phyloP scores from a whole-genome alignment of 371 early-diverging fungal species.

The Sporodiniella umbellata region DNA sequence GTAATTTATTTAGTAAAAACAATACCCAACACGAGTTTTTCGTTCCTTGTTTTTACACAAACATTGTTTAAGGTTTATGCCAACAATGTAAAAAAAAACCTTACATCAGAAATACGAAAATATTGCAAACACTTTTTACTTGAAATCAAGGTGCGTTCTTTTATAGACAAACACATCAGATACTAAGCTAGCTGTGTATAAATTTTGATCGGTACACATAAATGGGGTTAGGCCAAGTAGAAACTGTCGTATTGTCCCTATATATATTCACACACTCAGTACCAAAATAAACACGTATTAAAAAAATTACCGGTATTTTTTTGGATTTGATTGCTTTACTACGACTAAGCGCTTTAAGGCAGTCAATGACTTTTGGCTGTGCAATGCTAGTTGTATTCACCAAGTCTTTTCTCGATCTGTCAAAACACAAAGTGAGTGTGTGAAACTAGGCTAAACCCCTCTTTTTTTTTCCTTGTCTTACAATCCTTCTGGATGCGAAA shows the following conservation, averaged over 20 bases:
- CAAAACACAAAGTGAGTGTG: neutral
- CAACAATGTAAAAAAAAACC: too few relatives aligned
- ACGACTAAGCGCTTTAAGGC: neutral
- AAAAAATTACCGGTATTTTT: neutral
- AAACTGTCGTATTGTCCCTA: neutral
- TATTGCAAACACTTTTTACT: too few relatives aligned
- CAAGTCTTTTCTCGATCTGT: constrained; percentile 1
- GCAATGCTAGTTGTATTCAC: neutral
- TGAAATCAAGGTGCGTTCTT: too few relatives aligned
- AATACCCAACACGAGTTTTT: too few relatives aligned
- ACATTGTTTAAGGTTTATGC: too few relatives aligned
- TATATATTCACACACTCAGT: neutral
- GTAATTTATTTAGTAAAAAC: too few relatives aligned
- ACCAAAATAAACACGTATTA: neutral
- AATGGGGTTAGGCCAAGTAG: neutral
- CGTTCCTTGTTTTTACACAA: too few relatives aligned
- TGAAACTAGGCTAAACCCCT: too few relatives aligned
- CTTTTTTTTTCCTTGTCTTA: neutral
- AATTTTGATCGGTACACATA: too few relatives aligned
- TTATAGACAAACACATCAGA: too few relatives aligned
- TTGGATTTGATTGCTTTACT: neutral
- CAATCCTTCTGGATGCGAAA: neutral
- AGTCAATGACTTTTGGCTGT: constrained; percentile 1
- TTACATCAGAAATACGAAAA: too few relatives aligned
- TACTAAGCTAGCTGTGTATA: too few relatives aligned